Evolutionary conservation across 2,329 filamentous ascomycete species (phyloP), one percentile per base, ranked within the genome.

Genomic region (Decorospora gaudefroyi): DNA sequence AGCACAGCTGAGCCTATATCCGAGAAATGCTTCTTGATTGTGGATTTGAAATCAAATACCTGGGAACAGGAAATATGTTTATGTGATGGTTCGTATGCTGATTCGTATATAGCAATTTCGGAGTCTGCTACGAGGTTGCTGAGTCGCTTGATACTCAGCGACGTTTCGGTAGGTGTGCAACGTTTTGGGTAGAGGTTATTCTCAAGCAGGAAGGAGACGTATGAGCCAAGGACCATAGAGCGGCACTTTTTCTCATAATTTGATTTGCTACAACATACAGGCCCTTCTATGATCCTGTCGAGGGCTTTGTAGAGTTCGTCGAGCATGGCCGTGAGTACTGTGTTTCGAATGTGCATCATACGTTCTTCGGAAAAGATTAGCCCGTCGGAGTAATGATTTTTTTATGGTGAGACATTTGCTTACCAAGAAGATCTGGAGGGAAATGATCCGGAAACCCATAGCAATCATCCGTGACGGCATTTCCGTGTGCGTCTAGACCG

Each of bases 381-480:
- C 27, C 35, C 18, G 17, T 21, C 9, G 21, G 9, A 18, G 6
- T 6, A n/a, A 5, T 18, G 13, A 12, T 21, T 10, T n/a, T 8
- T 7, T 9, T 11, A 32, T 7, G 3, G 8, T 10, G 21, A 15
- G 10, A 19, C n/a, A n/a, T n/a, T 8, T 1, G 19, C 45, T 36
- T 31, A 49, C 46, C 46, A n/a, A 45, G 29, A n/a, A 45, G 41
- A 11, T 19, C 41, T 19, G 41, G 45, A n/a, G 45, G 45, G 34
- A 48, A 38, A 10, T 48, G 31, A 23, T 29, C 32, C 7, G 46
- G 42, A 19, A 49, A 34, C 26, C 27, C 26, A 16, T 32, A 28
- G 8, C 26, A 41, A 21, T 23, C 35, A 2, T 36, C 25, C 23
- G 41, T 29, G 15, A 39, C 35, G 6, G 30, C 25, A 13, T 32